Evolutionary conservation across 441 rosid genomes (phyloP), one percentile per base, ranked within the genome.

Genomic region (Mallotus repandus): DNA sequence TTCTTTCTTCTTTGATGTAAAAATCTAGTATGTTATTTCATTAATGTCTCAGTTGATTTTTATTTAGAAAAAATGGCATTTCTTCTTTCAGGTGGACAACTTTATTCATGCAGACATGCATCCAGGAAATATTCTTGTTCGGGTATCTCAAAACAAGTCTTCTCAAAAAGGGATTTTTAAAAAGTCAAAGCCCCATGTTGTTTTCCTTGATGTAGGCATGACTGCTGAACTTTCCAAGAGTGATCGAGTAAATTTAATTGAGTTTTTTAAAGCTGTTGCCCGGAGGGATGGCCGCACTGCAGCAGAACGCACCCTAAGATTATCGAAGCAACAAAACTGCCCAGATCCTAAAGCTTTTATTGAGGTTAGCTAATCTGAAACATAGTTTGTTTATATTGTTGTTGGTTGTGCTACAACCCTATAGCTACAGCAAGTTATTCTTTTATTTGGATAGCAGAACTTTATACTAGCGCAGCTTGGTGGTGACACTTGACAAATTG

Each of bases 101-200:
- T 97, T 97, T 84, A 94, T 94, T 75, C 99, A 97, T 76, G 99
- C 99, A 75, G 99, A 97, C 80, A 97, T 97, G 99, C 99, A 97
- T 87, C 99, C 99, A 69, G 99, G 99, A 65, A 97, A 97, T 75
- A 94, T 97, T 79, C 95, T 94, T 69, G 99, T 97, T 68, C 91
- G 99, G 77, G 83, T 88, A 82, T 25, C 89, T 71, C 83, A 83
- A 58, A 86, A 72, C 81, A 87, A 86, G 75, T 81, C 86, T 69
- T 89, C 98, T 57, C 82, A 82, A 78, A 92, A 94, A 73, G 84
- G 83, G 70, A 84, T 91, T 65, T 97, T 91, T 78, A 90, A 86
- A 25, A 25, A 25, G 69, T 81, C 91, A 48, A 97, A 92, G 89
- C 99, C 99, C 66, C 99, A 97, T 78, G 86, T 97, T 55, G 79